Percentiles rank a stretch among this genome's conserved stretches.
Conservation (phyloP, 345 rosid genomes). For the Trapa bicornis region DNA sequence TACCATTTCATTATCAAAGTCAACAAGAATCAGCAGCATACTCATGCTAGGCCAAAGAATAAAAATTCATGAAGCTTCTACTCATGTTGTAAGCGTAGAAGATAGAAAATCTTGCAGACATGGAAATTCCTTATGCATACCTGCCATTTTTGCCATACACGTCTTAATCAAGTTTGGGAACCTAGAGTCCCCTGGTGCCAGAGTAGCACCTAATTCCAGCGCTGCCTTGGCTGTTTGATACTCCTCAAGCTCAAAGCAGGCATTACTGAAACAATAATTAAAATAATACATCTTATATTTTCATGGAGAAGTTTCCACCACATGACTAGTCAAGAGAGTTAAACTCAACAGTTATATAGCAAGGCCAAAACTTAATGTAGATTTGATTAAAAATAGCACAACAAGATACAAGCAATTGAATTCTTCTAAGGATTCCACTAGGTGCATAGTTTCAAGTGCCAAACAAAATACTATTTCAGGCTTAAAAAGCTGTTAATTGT, state of each 20-base stretch:
- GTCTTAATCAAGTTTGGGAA: slow-evolving; percentile 59
- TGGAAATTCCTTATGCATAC: slow-evolving; percentile 14
- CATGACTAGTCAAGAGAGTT: neutral
- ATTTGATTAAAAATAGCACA: neutral
- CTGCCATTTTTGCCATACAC: slow-evolving; percentile 49
- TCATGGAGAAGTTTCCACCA: neutral
- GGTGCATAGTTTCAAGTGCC: neutral
- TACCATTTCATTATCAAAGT: neutral
- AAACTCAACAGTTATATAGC: neutral
- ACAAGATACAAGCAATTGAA: neutral
- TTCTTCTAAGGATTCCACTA: no score
- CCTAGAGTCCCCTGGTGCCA: slow-evolving; percentile 45
- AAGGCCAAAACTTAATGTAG: neutral
- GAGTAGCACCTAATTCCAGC: slow-evolving; percentile 50
- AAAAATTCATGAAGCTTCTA: neutral
- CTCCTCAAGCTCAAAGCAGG: slow-evolving; percentile 87
- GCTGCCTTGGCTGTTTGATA: slow-evolving; percentile 77
- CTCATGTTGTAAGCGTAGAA: neutral
- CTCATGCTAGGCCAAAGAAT: neutral
- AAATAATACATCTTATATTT: neutral
- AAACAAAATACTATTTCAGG: neutral
- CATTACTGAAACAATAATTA: slow-evolving; percentile 34
- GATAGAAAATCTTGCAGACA: no score
- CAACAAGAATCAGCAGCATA: neutral
- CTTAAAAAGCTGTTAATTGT: neutral